phyloP scores from a whole-genome alignment of 1,284 basidiomycete genomes.

The Trametes hirsuta region DNA sequence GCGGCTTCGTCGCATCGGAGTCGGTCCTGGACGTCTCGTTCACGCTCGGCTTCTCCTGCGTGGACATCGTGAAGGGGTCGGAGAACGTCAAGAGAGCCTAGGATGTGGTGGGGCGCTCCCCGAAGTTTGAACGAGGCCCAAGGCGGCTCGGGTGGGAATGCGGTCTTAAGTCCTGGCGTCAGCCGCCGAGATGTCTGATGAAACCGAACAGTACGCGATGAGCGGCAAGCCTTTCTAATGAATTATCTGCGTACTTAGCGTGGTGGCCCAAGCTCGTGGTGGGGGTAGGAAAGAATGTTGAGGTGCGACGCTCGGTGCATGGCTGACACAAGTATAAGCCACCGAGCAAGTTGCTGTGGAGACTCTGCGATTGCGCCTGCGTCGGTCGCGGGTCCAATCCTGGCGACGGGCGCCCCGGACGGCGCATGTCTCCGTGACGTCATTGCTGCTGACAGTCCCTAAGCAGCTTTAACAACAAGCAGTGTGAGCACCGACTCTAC shows the following conservation, averaged over 20 bases:
- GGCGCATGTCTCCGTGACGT: not conserved
- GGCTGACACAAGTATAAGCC: not conserved
- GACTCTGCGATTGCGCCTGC: not conserved
- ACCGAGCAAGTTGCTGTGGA: not conserved
- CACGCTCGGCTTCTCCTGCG: not conserved
- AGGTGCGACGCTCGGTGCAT: no score
- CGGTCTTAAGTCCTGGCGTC: not conserved
- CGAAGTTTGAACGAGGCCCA: not conserved
- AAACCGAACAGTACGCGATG: not conserved
- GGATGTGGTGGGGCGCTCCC: not conserved
- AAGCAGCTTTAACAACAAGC: no score
- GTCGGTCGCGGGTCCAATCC: not conserved
- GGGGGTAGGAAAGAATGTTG: no score
- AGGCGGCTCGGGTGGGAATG: not conserved
- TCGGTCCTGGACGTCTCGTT: not conserved
- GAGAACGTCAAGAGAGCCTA: not conserved
- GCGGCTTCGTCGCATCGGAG: not conserved
- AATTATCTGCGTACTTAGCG: no score
- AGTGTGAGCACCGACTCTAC: no score
- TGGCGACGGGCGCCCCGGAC: not conserved
- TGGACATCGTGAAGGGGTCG: not conserved
- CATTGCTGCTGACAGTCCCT: not conserved
- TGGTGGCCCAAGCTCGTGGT: no score
- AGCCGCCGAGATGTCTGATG: constrained; percentile 3
- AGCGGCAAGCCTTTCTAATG: not conserved